These are phyloP conservation scores for Hansenula lynferdii DNA, from an alignment of 1,139 yeast species.

Conservation along the genomic window DNA sequence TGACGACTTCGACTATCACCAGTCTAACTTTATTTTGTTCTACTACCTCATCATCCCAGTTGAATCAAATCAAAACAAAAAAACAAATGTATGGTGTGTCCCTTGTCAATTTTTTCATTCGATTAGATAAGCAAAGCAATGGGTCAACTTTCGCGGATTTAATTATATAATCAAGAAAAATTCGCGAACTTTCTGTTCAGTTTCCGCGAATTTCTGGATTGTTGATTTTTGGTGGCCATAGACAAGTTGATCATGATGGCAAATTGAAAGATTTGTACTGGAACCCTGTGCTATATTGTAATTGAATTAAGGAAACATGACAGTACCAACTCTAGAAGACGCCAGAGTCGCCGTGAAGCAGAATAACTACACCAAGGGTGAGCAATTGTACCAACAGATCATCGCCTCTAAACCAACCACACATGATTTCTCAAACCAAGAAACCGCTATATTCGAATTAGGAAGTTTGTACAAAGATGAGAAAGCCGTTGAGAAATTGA, in stretches of 20 bases:
- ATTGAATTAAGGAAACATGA: no score
- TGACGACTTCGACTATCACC: no score
- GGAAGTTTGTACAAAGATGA: constrained; percentile 51
- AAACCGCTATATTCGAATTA: constrained; percentile 56
- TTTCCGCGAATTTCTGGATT: no score
- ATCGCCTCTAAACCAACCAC: constrained; percentile 24
- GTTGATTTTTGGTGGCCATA: not conserved
- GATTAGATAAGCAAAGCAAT: no score
- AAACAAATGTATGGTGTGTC: no score
- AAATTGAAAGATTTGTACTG: not conserved
- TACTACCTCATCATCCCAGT: no score
- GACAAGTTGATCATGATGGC: not conserved
- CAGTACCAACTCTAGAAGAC: constrained; percentile 35
- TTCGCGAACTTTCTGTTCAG: no score
- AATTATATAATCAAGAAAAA: not conserved
- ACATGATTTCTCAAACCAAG: constrained; percentile 45
- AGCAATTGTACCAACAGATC: constrained; percentile 44
- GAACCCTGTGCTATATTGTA: no score
- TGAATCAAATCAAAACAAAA: not conserved
- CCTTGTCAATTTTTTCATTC: no score
- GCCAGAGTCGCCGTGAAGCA: constrained; percentile 55
- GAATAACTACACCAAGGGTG: constrained; percentile 52
- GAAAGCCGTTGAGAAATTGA: constrained; percentile 45
- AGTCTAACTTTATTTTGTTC: no score
- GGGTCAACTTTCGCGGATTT: no score